Evolutionary conservation across 805 yeast species (phyloP).

Genomic region (Metschnikowia orientalis): DNA sequence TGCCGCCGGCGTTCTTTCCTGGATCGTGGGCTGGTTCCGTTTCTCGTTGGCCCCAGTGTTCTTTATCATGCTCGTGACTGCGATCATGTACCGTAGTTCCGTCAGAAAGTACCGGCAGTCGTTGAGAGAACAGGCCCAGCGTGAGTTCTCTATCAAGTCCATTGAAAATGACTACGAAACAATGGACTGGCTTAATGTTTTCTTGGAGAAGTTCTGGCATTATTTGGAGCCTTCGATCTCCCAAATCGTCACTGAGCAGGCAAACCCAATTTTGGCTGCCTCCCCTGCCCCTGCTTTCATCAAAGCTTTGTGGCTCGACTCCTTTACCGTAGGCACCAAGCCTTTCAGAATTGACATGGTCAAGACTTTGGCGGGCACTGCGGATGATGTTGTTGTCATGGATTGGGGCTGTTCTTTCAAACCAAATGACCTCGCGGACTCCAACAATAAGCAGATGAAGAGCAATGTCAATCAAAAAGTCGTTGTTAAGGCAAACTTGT

Average conservation of each 20-base stretch:
- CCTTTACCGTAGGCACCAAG: slow-evolving; percentile 89
- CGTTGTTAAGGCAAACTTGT: slow-evolving; percentile 72
- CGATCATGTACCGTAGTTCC: slow-evolving; percentile 77
- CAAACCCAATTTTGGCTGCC: slow-evolving; percentile 75
- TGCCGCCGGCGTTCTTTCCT: slow-evolving; percentile 65
- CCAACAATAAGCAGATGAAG: slow-evolving; percentile 78
- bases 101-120: slow-evolving; percentile 71
- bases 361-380: slow-evolving; percentile 85
- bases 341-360: slow-evolving; percentile 92
- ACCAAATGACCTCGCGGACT: slow-evolving; percentile 84
- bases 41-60: slow-evolving; percentile 80
- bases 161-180: slow-evolving; percentile 89
- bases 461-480: slow-evolving; percentile 79
- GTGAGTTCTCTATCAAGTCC: slow-evolving; percentile 74
- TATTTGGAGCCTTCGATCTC: slow-evolving; percentile 85
- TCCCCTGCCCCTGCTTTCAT: slow-evolving; percentile 79
- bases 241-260: slow-evolving; percentile 80
- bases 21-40: slow-evolving; percentile 71
- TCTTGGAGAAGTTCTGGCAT: slow-evolving; percentile 88
- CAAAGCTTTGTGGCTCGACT: slow-evolving; percentile 78
- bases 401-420: slow-evolving; percentile 93
- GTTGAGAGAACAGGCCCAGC: slow-evolving; percentile 75
- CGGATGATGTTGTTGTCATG: slow-evolving; percentile 91
- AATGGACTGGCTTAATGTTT: slow-evolving; percentile 91
- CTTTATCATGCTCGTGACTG: slow-evolving; percentile 56